A percentile compares a stretch with the other conserved stretches of the same genome.
Evolutionary conservation across 2,329 filamentous ascomycete species (phyloP).

Genomic region (Arthrocladium fulminans): DNA sequence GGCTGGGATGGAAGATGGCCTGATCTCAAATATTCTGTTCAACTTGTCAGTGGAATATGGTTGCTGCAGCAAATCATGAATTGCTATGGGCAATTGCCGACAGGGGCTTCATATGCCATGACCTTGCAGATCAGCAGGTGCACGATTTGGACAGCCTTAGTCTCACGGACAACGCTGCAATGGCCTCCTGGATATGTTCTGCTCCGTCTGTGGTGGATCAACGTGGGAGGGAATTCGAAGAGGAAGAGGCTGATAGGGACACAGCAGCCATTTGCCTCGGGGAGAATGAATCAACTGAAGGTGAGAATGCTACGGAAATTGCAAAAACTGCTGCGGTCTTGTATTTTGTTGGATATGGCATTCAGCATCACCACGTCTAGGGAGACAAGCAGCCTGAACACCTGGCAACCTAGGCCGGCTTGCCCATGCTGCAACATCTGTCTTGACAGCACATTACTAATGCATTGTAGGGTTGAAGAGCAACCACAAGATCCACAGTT

Average conservation of each 20-base stretch:
- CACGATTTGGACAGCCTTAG: no score
- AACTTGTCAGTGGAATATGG: no score
- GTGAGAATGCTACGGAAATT: constrained; percentile 30
- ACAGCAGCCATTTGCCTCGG: constrained; percentile 30
- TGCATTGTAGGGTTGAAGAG: constrained; percentile 30
- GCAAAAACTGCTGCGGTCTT: no score
- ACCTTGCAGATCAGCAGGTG: no score
- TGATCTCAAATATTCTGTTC: no score
- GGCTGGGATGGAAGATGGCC: no score
- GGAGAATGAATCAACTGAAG: constrained; percentile 31
- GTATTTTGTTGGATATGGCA: constrained; percentile 11
- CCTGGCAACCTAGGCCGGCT: constrained; percentile 29
- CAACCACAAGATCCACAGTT: constrained; percentile 30
- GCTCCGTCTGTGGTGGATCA: no score
- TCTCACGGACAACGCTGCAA: no score
- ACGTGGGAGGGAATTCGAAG: constrained; percentile 18
- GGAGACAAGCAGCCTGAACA: constrained; percentile 29
- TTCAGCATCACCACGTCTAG: constrained; percentile 31
- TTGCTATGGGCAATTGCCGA: no score
- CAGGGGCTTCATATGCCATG: no score
- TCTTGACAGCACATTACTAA: constrained; percentile 23
- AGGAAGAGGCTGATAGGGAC: constrained; percentile 31
- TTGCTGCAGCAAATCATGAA: no score
- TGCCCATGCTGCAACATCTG: constrained; percentile 26
- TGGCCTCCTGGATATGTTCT: no score